phyloP scores from a whole-genome alignment of 139 green algal genomes.

The Chlamydomonas applanata region DNA sequence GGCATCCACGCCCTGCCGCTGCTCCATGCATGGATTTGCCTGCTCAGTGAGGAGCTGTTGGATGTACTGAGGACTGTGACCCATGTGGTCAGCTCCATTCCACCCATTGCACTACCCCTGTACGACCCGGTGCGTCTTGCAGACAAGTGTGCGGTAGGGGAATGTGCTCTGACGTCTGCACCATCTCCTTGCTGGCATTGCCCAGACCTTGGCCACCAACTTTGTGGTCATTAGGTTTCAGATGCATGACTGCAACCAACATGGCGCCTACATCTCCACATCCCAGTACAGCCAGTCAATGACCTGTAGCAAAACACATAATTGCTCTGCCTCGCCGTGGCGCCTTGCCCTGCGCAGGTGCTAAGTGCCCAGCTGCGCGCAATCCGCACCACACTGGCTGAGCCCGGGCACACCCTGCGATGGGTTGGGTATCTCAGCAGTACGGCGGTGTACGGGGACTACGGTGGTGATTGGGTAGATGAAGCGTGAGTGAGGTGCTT shows the following conservation, averaged over 20 bases:
- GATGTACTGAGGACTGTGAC: not conserved
- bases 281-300: too few species aligned
- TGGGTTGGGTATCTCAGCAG: constrained; percentile 71
- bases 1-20: not conserved
- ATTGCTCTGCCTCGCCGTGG: not conserved
- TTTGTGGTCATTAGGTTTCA: too few species aligned
- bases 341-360: not conserved
- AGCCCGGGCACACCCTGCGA: not conserved
- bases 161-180: too few species aligned
- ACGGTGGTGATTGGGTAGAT: constrained; percentile 64
- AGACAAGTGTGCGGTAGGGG: too few species aligned
- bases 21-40: not conserved
- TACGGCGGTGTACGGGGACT: constrained; percentile 50
- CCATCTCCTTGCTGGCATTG: too few species aligned
- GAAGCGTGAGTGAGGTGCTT: constrained; percentile 39
- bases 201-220: too few species aligned
- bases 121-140: constrained; percentile 24
- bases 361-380: constrained; percentile 17
- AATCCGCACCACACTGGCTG: constrained; percentile 5
- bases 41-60: constrained; percentile 4
- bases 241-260: too few species aligned
- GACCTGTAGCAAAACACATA: too few species aligned
- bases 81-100: constrained; percentile 26
- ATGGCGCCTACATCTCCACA: too few species aligned
- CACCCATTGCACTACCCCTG: constrained; percentile 22